These are phyloP conservation scores for Trichoderma asperelloides DNA, from an alignment of 495 filamentous ascomycete genomes.

Conservation along the genomic window DNA sequence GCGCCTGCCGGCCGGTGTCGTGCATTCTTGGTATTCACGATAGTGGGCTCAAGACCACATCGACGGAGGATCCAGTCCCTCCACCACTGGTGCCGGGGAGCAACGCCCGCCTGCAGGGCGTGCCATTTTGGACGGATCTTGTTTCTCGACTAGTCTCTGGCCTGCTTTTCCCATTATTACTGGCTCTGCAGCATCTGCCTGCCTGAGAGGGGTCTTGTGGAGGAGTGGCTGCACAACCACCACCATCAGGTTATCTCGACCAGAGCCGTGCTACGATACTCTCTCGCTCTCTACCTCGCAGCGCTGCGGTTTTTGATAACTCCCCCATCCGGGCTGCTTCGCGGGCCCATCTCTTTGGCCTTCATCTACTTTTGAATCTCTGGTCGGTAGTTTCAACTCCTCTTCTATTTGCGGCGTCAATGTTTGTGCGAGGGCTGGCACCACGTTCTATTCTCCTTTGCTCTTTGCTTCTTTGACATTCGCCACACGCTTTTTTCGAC, in stretches of 20 bases:
- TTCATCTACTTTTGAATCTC: background rate
- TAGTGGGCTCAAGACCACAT: background rate
- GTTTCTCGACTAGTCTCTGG: constrained; percentile 1
- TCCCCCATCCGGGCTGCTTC: background rate
- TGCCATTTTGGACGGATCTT: background rate
- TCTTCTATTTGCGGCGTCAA: background rate
- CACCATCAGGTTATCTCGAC: constrained; percentile 3
- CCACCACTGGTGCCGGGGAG: background rate
- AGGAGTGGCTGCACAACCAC: constrained; percentile 5
- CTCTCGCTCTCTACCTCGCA: background rate
- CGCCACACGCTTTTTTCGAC: background rate
- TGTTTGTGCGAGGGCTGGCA: background rate
- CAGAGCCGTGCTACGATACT: background rate
- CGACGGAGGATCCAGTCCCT: background rate
- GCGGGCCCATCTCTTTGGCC: background rate
- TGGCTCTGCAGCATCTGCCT: constrained; percentile 1
- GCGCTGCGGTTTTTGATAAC: background rate
- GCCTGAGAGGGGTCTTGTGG: background rate
- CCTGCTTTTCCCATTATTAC: background rate
- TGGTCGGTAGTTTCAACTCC: background rate
- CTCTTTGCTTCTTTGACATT: background rate
- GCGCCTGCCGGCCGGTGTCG: constrained; percentile 1
- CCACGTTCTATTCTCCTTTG: background rate
- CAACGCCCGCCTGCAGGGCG: background rate
- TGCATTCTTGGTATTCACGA: constrained; percentile 1